Evolutionary conservation across 768 basidiomycete species (phyloP).

Genomic region (Rhizopogon roseolus): DNA sequence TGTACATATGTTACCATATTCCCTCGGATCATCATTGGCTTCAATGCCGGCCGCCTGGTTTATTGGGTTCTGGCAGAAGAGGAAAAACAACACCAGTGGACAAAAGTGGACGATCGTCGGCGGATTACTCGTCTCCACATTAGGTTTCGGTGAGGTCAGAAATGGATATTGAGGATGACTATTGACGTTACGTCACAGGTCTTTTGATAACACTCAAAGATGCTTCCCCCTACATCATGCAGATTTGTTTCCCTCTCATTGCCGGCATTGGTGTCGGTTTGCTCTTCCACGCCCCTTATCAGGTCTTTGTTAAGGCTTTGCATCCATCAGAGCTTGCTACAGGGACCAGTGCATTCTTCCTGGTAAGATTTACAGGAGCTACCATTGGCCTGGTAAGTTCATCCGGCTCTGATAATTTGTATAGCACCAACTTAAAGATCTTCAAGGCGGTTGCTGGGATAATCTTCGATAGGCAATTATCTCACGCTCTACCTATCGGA

Average conservation of each 20-base stretch:
- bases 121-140: constrained; percentile 60
- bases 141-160: constrained; percentile 64
- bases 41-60: constrained; percentile 87
- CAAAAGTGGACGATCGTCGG: constrained; percentile 60
- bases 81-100: constrained; percentile 50
- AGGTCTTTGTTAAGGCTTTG: constrained; percentile 67
- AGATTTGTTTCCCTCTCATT: constrained; percentile 60
- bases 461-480: constrained; percentile 56
- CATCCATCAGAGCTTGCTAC: constrained; percentile 65
- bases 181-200: constrained; percentile 37
- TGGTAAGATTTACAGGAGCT: constrained; percentile 83
- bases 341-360: constrained; percentile 83
- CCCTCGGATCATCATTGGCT: constrained; percentile 78
- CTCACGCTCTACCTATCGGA: constrained; percentile 43
- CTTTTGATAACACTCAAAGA: constrained; percentile 62
- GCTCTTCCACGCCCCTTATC: constrained; percentile 83
- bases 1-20: constrained; percentile 74
- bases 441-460: constrained; percentile 71
- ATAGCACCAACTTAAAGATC: neutral
- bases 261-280: constrained; percentile 78
- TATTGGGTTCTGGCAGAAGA: constrained; percentile 61
- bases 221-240: constrained; percentile 36
- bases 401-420: neutral
- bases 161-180: neutral
- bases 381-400: constrained; percentile 70